These are phyloP conservation scores for Cenchrus fungigraminus DNA, from an alignment of 176 grass and related monocot species.

Conservation along the genomic window DNA sequence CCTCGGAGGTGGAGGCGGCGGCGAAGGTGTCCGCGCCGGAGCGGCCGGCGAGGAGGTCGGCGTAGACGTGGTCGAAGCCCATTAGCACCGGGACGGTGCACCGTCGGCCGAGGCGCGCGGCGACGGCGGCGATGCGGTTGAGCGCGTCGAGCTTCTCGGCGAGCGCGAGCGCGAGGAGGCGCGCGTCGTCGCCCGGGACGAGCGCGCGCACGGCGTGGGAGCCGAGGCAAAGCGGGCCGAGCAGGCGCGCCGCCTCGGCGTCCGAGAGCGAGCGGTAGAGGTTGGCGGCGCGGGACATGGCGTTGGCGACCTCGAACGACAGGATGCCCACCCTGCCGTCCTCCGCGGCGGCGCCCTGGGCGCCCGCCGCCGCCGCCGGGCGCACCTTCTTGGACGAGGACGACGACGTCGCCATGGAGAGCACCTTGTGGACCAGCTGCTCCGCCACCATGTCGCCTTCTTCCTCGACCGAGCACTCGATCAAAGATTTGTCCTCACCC, in stretches of 20 bases:
- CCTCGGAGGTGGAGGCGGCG: constrained; percentile 43
- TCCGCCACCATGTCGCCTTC: constrained; percentile 60
- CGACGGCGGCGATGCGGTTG: constrained; percentile 79
- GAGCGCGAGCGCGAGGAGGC: constrained; percentile 75
- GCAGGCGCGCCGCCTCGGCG: constrained; percentile 58
- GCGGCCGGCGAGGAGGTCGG: constrained; percentile 79
- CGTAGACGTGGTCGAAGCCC: constrained; percentile 94
- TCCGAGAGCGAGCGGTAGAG: constrained; percentile 87
- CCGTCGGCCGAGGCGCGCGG: constrained; percentile 72
- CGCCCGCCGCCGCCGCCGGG: not conserved
- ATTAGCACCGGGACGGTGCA: constrained; percentile 66
- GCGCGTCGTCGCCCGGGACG: constrained; percentile 74
- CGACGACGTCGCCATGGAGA: constrained; percentile 57
- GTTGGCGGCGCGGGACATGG: constrained; percentile 76
- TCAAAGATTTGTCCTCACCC: not conserved
- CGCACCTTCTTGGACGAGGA: constrained; percentile 65
- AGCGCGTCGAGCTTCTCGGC: constrained; percentile 93
- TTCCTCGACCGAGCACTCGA: not conserved
- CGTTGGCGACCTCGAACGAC: constrained; percentile 90
- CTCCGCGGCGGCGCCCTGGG: not conserved
- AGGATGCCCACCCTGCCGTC: constrained; percentile 71
- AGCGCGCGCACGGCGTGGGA: constrained; percentile 73
- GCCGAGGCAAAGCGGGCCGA: constrained; percentile 58
- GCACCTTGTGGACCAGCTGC: constrained; percentile 78
- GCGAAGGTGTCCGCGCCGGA: constrained; percentile 49